Evolutionary conservation across 2,329 filamentous ascomycete genomes (phyloP).

Genomic region (Diatrype stigma): DNA sequence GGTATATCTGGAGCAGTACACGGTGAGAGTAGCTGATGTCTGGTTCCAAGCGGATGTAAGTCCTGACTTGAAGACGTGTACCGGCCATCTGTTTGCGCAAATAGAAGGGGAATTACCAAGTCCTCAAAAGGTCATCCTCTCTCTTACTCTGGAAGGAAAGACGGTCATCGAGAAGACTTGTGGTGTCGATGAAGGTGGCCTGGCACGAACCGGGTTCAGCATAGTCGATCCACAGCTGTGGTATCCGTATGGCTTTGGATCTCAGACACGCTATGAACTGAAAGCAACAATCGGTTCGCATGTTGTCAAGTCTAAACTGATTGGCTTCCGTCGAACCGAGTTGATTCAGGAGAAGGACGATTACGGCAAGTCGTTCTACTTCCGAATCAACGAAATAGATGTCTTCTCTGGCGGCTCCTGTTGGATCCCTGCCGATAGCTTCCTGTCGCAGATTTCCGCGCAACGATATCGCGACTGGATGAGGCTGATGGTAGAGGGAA

Average conservation of each 20-base stretch:
- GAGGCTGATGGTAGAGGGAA: conserved; percentile 61
- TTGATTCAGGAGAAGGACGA: conserved; percentile 39
- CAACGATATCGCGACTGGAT: conserved; percentile 51
- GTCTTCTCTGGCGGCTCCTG: conserved; percentile 33
- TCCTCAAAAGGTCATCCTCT: conserved; percentile 19
- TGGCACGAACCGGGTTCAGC: conserved; percentile 24
- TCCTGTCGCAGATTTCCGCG: conserved; percentile 31
- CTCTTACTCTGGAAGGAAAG: conserved; percentile 17
- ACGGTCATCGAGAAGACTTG: conserved; percentile 17
- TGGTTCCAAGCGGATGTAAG: conserved; percentile 36
- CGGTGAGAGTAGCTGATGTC: conserved; percentile 55
- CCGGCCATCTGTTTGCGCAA: conserved; percentile 33
- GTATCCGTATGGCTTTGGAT: conserved; percentile 32
- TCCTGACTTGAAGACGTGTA: conserved; percentile 33
- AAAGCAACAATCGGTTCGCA: conserved; percentile 16
- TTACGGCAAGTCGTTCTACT: conserved; percentile 36
- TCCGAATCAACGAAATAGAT: conserved; percentile 31
- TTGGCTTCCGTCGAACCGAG: conserved; percentile 52
- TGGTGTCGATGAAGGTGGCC: conserved; percentile 10
- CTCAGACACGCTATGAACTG: conserved; percentile 48
- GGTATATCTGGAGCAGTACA: conserved; percentile 61
- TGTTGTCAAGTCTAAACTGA: conserved; percentile 36
- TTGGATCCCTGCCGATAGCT: conserved; percentile 34
- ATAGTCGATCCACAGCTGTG: conserved; percentile 43
- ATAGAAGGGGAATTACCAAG: conserved; percentile 29